Evolutionary conservation across 2,329 filamentous ascomycete genomes (phyloP).

Genomic region (Kalmusia sp.): DNA sequence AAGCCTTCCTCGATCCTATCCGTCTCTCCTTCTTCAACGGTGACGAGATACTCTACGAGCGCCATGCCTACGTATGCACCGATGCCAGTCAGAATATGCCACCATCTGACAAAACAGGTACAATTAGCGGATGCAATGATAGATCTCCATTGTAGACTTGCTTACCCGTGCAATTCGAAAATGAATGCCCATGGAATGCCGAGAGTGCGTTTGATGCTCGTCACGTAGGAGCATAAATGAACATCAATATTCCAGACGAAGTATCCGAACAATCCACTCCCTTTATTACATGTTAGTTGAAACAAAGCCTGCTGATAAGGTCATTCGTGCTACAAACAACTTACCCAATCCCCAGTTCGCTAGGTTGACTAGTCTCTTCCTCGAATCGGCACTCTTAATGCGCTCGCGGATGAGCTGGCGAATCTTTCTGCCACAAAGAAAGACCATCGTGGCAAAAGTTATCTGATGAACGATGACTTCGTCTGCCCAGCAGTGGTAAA

Average conservation of each 20-base stretch:
- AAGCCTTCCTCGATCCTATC: conserved; percentile 40
- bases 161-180: conserved; percentile 63
- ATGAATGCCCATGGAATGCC: conserved; percentile 64
- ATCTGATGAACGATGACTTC: conserved; percentile 50
- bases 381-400: conserved; percentile 29
- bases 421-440: conserved; percentile 43
- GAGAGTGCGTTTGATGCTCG: conserved; percentile 52
- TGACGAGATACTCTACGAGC: conserved; percentile 45
- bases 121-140: not conserved
- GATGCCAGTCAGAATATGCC: conserved; percentile 67
- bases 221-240: conserved; percentile 59
- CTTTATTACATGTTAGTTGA: too few relatives aligned
- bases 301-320: too few relatives aligned
- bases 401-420: conserved; percentile 35
- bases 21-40: conserved; percentile 35
- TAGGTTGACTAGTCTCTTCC: conserved; percentile 30
- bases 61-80: conserved; percentile 56
- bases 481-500: conserved; percentile 47
- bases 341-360: conserved; percentile 38
- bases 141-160: not conserved
- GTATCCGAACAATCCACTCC: conserved; percentile 59
- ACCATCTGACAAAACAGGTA: conserved; percentile 53
- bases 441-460: conserved; percentile 51
- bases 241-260: conserved; percentile 65
- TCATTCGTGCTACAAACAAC: too few relatives aligned